Evolutionary conservation across 331 rosid species (phyloP).

Genomic region (Erythrophleum ivorense): DNA sequence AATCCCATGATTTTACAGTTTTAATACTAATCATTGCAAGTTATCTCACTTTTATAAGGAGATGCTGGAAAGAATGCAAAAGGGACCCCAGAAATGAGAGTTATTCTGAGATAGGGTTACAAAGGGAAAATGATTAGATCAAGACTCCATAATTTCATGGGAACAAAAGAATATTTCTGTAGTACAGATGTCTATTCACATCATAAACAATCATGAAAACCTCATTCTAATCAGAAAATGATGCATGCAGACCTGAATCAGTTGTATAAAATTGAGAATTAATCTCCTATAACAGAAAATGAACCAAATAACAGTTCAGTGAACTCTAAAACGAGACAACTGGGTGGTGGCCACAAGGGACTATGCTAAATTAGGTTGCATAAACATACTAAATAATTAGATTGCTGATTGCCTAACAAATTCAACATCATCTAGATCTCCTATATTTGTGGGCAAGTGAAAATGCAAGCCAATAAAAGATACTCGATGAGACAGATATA

Average conservation of each 20-base stretch:
- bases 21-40: not conserved
- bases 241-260: not conserved
- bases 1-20: constrained; percentile 15
- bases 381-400: not conserved
- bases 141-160: not conserved
- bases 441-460: not conserved
- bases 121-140: constrained; percentile 24
- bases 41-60: constrained; percentile 9
- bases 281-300: constrained; percentile 1
- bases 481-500: not conserved
- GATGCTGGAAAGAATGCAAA: constrained; percentile 2
- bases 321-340: not conserved
- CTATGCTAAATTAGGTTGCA: constrained; percentile 2
- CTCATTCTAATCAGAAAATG: not conserved
- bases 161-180: not conserved
- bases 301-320: not conserved
- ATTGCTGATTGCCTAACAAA: not conserved
- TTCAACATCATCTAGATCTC: not conserved
- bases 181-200: not conserved
- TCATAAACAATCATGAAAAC: not conserved
- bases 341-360: not conserved
- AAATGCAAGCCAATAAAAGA: not conserved
- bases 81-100: not conserved
- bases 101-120: constrained; percentile 2
- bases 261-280: not conserved